Percentiles rank a stretch among this genome's conserved stretches.
These are phyloP conservation scores for Calonectria pauciramosa DNA, from an alignment of 2,329 filamentous ascomycete species.

Conservation along the genomic window DNA sequence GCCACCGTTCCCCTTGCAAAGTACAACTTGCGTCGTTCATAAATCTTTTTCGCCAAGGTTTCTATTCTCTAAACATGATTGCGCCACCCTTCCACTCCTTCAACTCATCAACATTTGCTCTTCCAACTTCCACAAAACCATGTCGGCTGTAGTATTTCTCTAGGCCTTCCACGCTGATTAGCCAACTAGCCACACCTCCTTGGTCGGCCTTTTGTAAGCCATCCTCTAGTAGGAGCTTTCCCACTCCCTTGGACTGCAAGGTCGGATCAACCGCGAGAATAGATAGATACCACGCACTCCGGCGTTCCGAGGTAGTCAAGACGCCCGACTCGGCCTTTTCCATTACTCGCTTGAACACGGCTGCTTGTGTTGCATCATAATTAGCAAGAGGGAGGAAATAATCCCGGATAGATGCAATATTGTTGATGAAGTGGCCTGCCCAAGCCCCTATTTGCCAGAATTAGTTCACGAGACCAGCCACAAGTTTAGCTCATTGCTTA, in stretches of 20 bases:
- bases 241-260: not conserved
- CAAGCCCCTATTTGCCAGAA: not conserved
- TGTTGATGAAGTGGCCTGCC: not conserved
- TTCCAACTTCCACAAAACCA: not conserved
- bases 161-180: not conserved
- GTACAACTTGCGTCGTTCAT: not conserved
- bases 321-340: not conserved
- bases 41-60: not conserved
- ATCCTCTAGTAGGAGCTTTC: not conserved
- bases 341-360: not conserved
- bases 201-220: not conserved
- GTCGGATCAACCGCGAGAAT: not conserved
- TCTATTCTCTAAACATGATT: slow-evolving; percentile 6
- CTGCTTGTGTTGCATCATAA: not conserved
- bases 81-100: not conserved
- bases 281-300: not conserved
- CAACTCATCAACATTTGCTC: not conserved
- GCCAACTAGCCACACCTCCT: not conserved
- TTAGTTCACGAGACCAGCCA: not conserved
- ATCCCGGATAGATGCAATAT: not conserved
- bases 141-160: not conserved
- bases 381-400: not conserved
- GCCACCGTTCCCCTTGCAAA: not conserved
- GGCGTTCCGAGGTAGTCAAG: not conserved
- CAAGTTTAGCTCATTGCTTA: not conserved